Conservation (phyloP, 2,329 filamentous ascomycete genomes). For the Fusarium tupiense region DNA sequence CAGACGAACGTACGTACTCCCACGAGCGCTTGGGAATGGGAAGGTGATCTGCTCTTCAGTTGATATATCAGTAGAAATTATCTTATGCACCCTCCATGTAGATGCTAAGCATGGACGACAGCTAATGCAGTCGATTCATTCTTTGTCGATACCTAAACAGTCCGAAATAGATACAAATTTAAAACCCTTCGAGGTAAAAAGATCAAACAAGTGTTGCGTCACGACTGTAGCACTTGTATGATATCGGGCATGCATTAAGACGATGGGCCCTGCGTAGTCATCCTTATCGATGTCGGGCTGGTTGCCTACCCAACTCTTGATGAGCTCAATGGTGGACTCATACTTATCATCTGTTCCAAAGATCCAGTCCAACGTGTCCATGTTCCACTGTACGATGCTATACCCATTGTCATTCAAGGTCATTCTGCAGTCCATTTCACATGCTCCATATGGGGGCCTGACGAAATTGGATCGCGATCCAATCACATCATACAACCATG, state of each 20-base stretch:
- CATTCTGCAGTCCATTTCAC: neutral
- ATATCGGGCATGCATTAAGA: neutral
- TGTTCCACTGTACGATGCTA: neutral
- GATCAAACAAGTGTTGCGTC: neutral
- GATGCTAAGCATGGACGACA: too few relatives aligned
- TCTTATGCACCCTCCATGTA: too few relatives aligned
- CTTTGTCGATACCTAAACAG: neutral
- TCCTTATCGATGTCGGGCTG: neutral
- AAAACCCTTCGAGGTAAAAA: neutral
- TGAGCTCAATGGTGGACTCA: neutral
- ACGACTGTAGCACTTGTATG: neutral
- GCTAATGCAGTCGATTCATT: too few relatives aligned
- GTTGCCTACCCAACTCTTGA: neutral
- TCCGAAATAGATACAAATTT: neutral
- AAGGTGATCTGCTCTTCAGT: too few relatives aligned
- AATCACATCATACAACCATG: neutral
- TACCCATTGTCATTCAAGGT: neutral
- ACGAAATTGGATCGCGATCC: neutral
- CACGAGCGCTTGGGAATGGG: too few relatives aligned
- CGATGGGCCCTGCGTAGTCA: neutral
- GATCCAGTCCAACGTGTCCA: neutral
- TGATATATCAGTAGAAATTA: too few relatives aligned
- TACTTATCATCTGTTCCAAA: neutral
- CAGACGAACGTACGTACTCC: too few relatives aligned
- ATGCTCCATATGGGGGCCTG: neutral